Evolutionary conservation across 2,329 filamentous ascomycete genomes (phyloP).

Genomic region (Talaromyces pinophilus): DNA sequence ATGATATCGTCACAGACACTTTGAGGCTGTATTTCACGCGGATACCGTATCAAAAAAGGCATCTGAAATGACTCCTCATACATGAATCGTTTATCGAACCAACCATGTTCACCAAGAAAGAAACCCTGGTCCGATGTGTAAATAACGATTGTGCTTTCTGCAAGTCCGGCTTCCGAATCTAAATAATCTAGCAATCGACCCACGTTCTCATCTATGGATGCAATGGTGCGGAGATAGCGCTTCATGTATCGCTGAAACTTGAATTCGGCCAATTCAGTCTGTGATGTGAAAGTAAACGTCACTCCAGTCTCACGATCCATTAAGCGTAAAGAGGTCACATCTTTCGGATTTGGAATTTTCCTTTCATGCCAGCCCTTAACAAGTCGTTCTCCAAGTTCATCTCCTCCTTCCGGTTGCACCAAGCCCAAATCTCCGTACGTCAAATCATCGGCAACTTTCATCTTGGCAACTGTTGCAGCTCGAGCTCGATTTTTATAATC

Average conservation of each 20-base stretch:
- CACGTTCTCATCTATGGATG: slow-evolving; percentile 56
- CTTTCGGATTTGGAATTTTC: slow-evolving; percentile 44
- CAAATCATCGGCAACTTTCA: slow-evolving; percentile 53
- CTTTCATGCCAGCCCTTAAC: slow-evolving; percentile 34
- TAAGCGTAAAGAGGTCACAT: slow-evolving; percentile 35
- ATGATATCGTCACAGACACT: slow-evolving; percentile 52
- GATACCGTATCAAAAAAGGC: slow-evolving; percentile 55
- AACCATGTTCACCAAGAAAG: slow-evolving; percentile 59
- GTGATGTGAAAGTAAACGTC: slow-evolving; percentile 42
- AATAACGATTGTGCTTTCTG: slow-evolving; percentile 54
- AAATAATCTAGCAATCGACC: slow-evolving; percentile 53
- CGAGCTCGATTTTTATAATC: slow-evolving; percentile 58
- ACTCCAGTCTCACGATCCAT: slow-evolving; percentile 52
- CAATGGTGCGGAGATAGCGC: slow-evolving; percentile 56
- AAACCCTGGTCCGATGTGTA: slow-evolving; percentile 60
- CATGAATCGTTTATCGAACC: slow-evolving; percentile 62
- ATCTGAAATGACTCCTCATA: slow-evolving; percentile 61
- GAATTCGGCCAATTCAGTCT: slow-evolving; percentile 51
- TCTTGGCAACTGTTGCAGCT: slow-evolving; percentile 54
- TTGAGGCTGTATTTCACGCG: slow-evolving; percentile 43
- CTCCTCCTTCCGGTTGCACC: slow-evolving; percentile 54
- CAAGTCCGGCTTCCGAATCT: slow-evolving; percentile 41
- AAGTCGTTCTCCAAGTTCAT: slow-evolving; percentile 41
- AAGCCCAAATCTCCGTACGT: slow-evolving; percentile 56
- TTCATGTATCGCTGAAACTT: slow-evolving; percentile 62